A percentile compares a stretch with the other conserved stretches of the same genome.
phyloP scores from a whole-genome alignment of 192 early-diverging fungal species.

The Backusella westeae region DNA sequence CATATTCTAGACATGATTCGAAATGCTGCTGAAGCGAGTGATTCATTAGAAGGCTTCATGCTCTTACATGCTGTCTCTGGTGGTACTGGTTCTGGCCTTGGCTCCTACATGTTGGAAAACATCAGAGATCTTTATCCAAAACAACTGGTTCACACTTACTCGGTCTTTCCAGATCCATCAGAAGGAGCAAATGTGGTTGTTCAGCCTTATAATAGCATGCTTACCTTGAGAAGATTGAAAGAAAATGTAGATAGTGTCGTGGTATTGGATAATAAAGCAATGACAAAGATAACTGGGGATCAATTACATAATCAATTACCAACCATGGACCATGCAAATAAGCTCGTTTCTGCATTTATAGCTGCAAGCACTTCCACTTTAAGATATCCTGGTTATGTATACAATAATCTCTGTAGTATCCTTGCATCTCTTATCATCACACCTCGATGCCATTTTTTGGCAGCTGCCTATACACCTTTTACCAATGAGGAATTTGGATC shows the following conservation, averaged over 20 bases:
- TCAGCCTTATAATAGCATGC: conserved; percentile 97
- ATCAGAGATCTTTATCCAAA: conserved; percentile 95
- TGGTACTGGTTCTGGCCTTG: conserved; percentile 94
- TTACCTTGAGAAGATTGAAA: conserved; percentile 88
- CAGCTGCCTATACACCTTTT: conserved; percentile 96
- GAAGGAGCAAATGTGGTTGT: conserved; percentile 94
- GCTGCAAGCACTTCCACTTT: conserved; percentile 95
- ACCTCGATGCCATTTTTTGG: conserved; percentile 94
- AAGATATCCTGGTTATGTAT: conserved; percentile 98
- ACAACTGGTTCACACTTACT: conserved; percentile 96
- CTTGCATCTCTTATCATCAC: conserved; percentile 94
- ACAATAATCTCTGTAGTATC: conserved; percentile 95
- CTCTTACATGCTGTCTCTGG: conserved; percentile 96
- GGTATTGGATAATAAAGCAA: conserved; percentile 93
- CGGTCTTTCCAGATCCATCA: conserved; percentile 94
- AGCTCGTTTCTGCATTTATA: conserved; percentile 97
- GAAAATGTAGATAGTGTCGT: conserved; percentile 95
- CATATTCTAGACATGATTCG: conserved; percentile 96
- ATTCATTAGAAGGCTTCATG: conserved; percentile 95
- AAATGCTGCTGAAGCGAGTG: conserved; percentile 90
- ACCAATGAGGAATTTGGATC: conserved; percentile 87
- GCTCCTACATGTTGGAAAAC: conserved; percentile 87
- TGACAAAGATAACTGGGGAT: conserved; percentile 89
- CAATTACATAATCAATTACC: conserved; percentile 90
- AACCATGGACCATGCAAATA: conserved; percentile 92